Evolutionary conservation across 106 monocot genomes (phyloP), one percentile per base, ranked within the genome.

Genomic region (Acanthochlamys bracteata): DNA sequence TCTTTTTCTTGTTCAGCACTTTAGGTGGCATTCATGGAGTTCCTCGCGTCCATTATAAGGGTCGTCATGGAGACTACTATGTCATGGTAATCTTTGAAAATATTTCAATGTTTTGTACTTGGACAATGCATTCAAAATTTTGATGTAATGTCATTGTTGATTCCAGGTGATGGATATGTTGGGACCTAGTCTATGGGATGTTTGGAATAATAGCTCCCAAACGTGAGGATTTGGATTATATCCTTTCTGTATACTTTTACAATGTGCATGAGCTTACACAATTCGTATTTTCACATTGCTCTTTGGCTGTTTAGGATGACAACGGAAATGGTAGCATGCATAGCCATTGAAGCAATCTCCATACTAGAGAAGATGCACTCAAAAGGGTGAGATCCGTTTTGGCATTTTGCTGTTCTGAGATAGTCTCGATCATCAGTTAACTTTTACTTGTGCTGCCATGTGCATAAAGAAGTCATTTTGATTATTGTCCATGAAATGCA

Each of bases 1-100:
- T 20, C 14, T 68, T 60, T 20, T 11, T 33, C 41, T 20, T 64
- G 12, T 72, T 57, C 71, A 93, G 94, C 66, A 86, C 78, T 41
- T 78, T 95, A 47, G 79, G 90, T 74, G 90, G 94, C 55, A 90
- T 90, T 74, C 90, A 90, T 84, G 90, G 95, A 16, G 84, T 95
- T 17, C 95, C 95, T 60, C 73, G 78, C 57, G 95, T 90, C 27
- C 90, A 95, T 74, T 84, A 82, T 69, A 95, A 86, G 64, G 94
- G 95, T 20, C 84, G 90, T 70, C 86, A 90, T 74, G 90, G 86
- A 42, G 94, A 90, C 45, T 90, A 84, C 63, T 95, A 90, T 76
- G 66, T 95, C 69, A 90, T 95, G 90, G 94, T 90, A 82, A 84
- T 71, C 51, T 15, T 2, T 54, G n/a, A 61, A 4, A 45, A 58